Evolutionary conservation across 2,329 filamentous ascomycete species (phyloP), one percentile per base, ranked within the genome.

Genomic region (Talaromyces sp.): DNA sequence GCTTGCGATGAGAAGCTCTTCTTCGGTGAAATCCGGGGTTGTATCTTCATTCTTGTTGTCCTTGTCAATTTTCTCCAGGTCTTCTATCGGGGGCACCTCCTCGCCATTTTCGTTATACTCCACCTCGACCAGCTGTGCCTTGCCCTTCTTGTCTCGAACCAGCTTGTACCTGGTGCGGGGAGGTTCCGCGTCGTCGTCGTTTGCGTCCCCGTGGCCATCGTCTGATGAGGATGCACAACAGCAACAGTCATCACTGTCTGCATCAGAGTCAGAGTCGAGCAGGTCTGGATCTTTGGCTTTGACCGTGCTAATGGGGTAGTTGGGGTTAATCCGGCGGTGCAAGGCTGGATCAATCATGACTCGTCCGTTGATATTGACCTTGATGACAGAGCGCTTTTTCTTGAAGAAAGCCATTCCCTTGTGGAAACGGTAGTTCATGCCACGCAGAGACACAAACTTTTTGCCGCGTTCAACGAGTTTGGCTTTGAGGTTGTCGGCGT

Each of bases 311-410:
- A 93, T 85, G 0, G 84, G 84, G 66, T 96, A 96, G 71, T 96
- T 96, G 0, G 92, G 90, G 66, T 95, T 90, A 72, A 93, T 90
- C 35, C 90, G 85, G 9, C 91, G 86, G 75, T 96, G 92, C 49
- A 89, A 90, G 3, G 86, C 86, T 0, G 91, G 86, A 69, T 96
- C 93, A 26, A 96, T 81, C 91, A 96, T 96, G 64, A 96, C 83
- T 31, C 93, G 87, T 19, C 91, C 89, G 64, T 92, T 91, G 72
- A 96, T 88, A 69, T 91, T 91, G 74, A 96, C 88, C 72, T 91
- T 93, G 70, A 89, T 78, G 14, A 90, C 79, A 61, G 82, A 79
- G 68, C 88, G 88, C 78, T 91, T 91, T 73, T 89, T 88, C 79
- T 93, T 96, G 78, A 86, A 85, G 74, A 91, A 96, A 0, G 89